Evolutionary conservation across 176 grass and related monocot genomes (phyloP), one percentile per base, ranked within the genome.

Genomic region (Tillandsia leiboldiana): DNA sequence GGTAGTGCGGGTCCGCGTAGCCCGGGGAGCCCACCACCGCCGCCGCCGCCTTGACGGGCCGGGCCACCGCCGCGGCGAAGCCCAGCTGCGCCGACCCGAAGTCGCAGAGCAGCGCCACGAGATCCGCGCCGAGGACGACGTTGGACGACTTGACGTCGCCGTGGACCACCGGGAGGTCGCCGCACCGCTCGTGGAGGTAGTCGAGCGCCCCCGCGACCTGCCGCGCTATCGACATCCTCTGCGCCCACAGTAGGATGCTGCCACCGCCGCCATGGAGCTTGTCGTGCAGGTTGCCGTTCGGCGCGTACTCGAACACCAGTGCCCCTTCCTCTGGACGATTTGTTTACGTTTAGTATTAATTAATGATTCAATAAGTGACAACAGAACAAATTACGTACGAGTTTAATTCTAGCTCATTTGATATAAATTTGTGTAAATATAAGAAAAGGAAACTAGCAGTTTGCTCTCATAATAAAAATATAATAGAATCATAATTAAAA

Each of bases 141-240:
- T 91, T 96, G 3, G 92, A 89, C 1, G 88, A 68, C 86, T 88
- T 96, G 86, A 96, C 70, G 82, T 96, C 92, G 2, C 92, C 92
- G 49, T 96, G 92, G 65, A 96, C 67, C 64, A 96, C 80, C 1
- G 82, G 83, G 2, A 57, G 58, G 22, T 78, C 51, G 56, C 56
- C 33, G 12, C 75, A 51, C 27, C 51, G 26, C 1, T 96, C 92
- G 82, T 96, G 92, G 73, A 96, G 88, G 70, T 96, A 84, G 71
- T 96, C 85, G 0, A 96, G 78, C 66, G 92, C 92, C 72, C 76
- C 33, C 10, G 88, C 88, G 13, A 89, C 27, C 78, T 91, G 85
- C 70, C 83, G 71, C 11, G 92, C 88, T 12, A 91, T 70, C 48
- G 82, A 81, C 70, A 87, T 78, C 53, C 88, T 84, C 1, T 82